These are phyloP conservation scores for Dentipellis sp. DNA, from an alignment of 768 basidiomycete genomes.

Conservation along the genomic window DNA sequence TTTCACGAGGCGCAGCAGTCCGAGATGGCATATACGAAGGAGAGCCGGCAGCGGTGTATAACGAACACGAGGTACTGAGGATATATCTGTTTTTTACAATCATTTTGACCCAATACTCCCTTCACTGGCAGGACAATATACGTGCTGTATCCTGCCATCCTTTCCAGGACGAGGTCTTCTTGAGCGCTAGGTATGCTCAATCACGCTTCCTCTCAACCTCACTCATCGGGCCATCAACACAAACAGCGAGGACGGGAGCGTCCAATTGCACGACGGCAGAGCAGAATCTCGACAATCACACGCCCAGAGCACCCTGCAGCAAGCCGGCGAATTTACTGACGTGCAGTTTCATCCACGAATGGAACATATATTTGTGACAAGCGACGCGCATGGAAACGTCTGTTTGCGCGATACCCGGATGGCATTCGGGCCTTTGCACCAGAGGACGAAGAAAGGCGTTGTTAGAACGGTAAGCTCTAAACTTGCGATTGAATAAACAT, in stretches of 20 bases:
- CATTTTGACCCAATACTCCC: not conserved
- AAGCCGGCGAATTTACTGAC: slow-evolving; percentile 48
- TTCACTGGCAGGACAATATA: slow-evolving; percentile 44
- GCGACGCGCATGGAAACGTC: slow-evolving; percentile 48
- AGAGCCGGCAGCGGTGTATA: slow-evolving; percentile 3
- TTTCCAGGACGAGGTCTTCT: slow-evolving; percentile 54
- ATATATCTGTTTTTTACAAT: not conserved
- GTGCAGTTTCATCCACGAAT: slow-evolving; percentile 60
- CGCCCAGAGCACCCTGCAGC: slow-evolving; percentile 44
- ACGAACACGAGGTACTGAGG: slow-evolving; percentile 15
- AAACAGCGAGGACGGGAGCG: slow-evolving; percentile 59
- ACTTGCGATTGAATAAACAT: slow-evolving; percentile 7
- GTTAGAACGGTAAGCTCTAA: slow-evolving; percentile 37
- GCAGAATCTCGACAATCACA: slow-evolving; percentile 21
- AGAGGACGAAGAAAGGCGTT: slow-evolving; percentile 40
- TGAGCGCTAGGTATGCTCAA: slow-evolving; percentile 52
- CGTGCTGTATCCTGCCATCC: slow-evolving; percentile 59
- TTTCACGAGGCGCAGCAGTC: slow-evolving; percentile 3
- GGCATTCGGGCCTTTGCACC: slow-evolving; percentile 51
- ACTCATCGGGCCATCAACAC: not conserved
- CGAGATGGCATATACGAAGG: not conserved
- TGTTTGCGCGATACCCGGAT: slow-evolving; percentile 64
- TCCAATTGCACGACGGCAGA: slow-evolving; percentile 55
- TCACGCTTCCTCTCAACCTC: too few species aligned
- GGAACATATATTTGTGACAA: slow-evolving; percentile 61